These are phyloP conservation scores for Lolium perenne DNA, from an alignment of 176 grass and related monocot genomes.

Conservation along the genomic window DNA sequence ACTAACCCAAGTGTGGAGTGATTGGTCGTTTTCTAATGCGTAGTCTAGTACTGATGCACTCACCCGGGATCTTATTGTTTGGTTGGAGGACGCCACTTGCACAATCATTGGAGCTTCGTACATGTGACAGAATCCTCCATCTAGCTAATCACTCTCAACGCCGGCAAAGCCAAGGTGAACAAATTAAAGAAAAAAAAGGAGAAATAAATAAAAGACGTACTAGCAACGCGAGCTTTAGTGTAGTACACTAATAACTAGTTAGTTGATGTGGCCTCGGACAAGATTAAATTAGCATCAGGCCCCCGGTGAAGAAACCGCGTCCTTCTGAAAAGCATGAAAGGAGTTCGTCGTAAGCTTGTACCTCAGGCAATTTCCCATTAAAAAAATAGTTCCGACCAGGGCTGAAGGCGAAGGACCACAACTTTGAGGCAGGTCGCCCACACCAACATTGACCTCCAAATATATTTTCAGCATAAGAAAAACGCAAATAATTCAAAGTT, in stretches of 20 bases:
- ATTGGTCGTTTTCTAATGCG: slow-evolving; percentile 18
- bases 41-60: background rate
- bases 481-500: no score
- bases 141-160: background rate
- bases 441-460: no score
- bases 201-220: background rate
- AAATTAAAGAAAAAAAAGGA: background rate
- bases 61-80: background rate
- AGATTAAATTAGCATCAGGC: background rate
- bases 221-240: no score
- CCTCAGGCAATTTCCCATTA: no score
- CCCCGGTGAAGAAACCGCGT: background rate
- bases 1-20: background rate
- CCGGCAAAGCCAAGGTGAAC: background rate
- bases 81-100: background rate
- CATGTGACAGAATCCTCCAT: background rate
- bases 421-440: no score
- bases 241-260: no score
- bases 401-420: no score
- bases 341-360: no score
- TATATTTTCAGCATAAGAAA: no score
- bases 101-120: slow-evolving; percentile 1
- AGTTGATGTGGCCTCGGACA: no score
- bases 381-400: no score
- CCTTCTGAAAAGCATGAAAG: background rate